A percentile compares a stretch with the other conserved stretches of the same genome.
phyloP scores from a whole-genome alignment of 371 early-diverging fungal genomes.

The Rhizomucor pusillus region DNA sequence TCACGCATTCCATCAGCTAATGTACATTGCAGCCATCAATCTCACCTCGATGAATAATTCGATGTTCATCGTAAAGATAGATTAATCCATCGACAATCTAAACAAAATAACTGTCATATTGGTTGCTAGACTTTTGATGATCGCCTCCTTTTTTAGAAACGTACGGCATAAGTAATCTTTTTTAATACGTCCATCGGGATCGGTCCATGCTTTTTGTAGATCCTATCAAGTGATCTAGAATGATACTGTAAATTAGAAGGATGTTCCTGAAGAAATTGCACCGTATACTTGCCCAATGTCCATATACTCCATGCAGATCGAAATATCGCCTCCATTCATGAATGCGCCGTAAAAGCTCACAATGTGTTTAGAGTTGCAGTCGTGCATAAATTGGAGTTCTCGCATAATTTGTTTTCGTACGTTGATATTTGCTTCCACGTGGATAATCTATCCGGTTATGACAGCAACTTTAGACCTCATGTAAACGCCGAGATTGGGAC shows the following conservation, averaged over 20 bases:
- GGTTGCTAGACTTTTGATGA: too few relatives aligned
- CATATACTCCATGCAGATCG: conserved; percentile 93
- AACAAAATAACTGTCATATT: not conserved
- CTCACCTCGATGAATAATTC: conserved; percentile 84
- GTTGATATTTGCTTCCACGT: conserved; percentile 69
- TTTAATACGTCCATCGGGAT: conserved; percentile 76
- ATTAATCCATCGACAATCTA: conserved; percentile 75
- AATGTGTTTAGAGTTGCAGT: conserved; percentile 82
- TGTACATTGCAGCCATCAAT: not conserved
- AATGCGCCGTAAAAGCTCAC: conserved; percentile 91
- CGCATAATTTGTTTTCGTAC: conserved; percentile 82
- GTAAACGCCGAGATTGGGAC: not conserved
- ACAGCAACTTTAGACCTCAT: too few relatives aligned
- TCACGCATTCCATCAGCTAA: not conserved
- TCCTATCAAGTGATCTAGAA: conserved; percentile 70
- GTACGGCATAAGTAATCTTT: conserved; percentile 73
- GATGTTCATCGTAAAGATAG: conserved; percentile 81
- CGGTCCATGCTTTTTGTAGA: conserved; percentile 76
- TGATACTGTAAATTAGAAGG: not conserved
- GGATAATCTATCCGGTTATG: conserved; percentile 79
- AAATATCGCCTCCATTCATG: conserved; percentile 77
- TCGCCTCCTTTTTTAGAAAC: conserved; percentile 12
- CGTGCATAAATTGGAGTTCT: conserved; percentile 85
- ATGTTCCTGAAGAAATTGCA: not conserved
- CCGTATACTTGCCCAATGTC: conserved; percentile 64